These are phyloP conservation scores for Plasmopara halstedii DNA, from an alignment of 352 stramenopile genomes.

Conservation along the genomic window DNA sequence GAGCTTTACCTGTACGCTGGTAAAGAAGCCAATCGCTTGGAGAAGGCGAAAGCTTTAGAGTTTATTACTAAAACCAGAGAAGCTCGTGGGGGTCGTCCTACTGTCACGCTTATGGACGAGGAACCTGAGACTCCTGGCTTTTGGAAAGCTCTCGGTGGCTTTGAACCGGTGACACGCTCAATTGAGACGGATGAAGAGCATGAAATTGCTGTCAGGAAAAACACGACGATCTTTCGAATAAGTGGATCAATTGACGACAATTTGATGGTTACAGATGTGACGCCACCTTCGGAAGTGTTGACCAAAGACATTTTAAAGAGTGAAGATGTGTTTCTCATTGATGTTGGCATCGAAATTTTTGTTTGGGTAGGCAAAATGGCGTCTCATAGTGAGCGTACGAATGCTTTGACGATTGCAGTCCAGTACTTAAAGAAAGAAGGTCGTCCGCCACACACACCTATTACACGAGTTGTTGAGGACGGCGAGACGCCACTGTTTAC, in stretches of 20 bases:
- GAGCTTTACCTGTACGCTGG: conserved; percentile 88
- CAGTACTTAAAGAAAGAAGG: conserved; percentile 74
- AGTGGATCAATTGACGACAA: conserved; percentile 51
- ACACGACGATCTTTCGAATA: conserved; percentile 67
- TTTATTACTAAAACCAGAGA: conserved; percentile 86
- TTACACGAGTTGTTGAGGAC: conserved; percentile 81
- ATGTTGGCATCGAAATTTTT: conserved; percentile 83
- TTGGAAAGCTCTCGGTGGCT: conserved; percentile 89
- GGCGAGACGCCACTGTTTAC: conserved; percentile 83
- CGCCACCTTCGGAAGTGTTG: conserved; percentile 54
- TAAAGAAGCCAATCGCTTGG: conserved; percentile 71
- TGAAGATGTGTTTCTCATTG: conserved; percentile 91
- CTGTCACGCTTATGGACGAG: conserved; percentile 85
- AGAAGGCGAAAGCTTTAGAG: conserved; percentile 88
- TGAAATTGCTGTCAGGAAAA: conserved; percentile 53
- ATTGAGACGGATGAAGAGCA: conserved; percentile 54
- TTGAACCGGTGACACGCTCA: conserved; percentile 52
- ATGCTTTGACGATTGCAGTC: conserved; percentile 73
- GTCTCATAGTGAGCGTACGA: conserved; percentile 79
- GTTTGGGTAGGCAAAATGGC: conserved; percentile 89
- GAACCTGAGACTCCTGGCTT: conserved; percentile 87
- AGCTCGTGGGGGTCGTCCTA: conserved; percentile 64
- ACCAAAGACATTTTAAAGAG: conserved; percentile 74
- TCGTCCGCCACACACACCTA: conserved; percentile 50
- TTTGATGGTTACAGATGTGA: conserved; percentile 57